phyloP scores from a whole-genome alignment of 306 rosid genomes.

The Clitoria ternatea region DNA sequence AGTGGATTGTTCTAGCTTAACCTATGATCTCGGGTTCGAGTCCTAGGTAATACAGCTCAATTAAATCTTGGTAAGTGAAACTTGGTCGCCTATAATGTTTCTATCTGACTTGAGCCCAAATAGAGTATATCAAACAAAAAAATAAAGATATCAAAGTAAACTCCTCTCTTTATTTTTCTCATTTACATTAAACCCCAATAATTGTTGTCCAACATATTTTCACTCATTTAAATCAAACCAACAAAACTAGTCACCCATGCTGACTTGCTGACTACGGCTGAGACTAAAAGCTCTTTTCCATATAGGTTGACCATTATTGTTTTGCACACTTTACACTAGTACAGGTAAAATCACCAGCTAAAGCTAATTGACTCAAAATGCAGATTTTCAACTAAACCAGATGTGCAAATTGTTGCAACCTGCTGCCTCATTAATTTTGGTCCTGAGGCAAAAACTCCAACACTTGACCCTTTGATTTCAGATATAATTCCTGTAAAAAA shows the following conservation, averaged over 20 bases:
- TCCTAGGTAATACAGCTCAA: too few species aligned
- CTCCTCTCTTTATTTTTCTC: too few species aligned
- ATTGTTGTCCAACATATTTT: background rate
- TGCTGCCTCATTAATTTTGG: slow-evolving; percentile 70
- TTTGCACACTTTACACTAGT: background rate
- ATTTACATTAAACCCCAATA: background rate
- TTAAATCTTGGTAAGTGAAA: too few species aligned
- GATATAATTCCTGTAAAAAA: slow-evolving; percentile 33
- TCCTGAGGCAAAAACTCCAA: slow-evolving; percentile 67
- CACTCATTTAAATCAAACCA: background rate
- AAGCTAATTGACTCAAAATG: slow-evolving; percentile 77
- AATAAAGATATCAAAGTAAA: background rate
- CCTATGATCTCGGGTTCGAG: too few species aligned
- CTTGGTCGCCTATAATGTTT: too few species aligned
- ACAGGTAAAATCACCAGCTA: slow-evolving; percentile 51
- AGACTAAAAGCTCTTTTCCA: background rate
- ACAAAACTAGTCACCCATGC: background rate
- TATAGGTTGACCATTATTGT: background rate
- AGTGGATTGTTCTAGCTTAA: too few species aligned
- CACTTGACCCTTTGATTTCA: slow-evolving; percentile 48
- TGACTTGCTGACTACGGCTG: background rate
- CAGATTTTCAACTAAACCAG: slow-evolving; percentile 49
- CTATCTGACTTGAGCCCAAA: too few species aligned
- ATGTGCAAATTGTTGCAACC: slow-evolving; percentile 70
- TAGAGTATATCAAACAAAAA: too few species aligned